Conservation (phyloP, 495 filamentous ascomycete species). For the Pyrenopolyporus hunteri region DNA sequence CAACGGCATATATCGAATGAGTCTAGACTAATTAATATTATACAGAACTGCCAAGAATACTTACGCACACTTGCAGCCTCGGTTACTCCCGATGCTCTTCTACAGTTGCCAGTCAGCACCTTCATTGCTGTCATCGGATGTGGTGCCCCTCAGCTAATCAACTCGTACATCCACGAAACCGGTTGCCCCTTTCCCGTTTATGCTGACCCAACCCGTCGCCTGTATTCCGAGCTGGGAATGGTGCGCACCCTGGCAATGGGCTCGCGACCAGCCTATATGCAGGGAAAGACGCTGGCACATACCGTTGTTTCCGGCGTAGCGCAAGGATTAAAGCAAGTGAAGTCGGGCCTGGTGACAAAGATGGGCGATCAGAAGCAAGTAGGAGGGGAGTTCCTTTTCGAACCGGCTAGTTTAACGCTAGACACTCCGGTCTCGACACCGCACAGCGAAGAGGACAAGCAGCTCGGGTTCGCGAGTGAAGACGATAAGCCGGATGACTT, state of each 20-base stretch:
- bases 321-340: slow-evolving; percentile 62
- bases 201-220: slow-evolving; percentile 70
- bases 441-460: slow-evolving; percentile 32
- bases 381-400: slow-evolving; percentile 86
- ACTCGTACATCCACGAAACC: slow-evolving; percentile 67
- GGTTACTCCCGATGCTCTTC: slow-evolving; percentile 63
- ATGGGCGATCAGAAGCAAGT: slow-evolving; percentile 73
- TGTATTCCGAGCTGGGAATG: slow-evolving; percentile 80
- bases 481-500: slow-evolving; percentile 31
- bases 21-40: slow-evolving; percentile 17
- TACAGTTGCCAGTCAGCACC: slow-evolving; percentile 61
- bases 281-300: slow-evolving; percentile 51
- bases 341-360: slow-evolving; percentile 60
- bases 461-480: slow-evolving; percentile 33
- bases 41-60: slow-evolving; percentile 76
- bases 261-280: slow-evolving; percentile 69
- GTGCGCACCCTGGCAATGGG: slow-evolving; percentile 66
- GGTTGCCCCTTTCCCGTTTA: slow-evolving; percentile 80
- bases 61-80: slow-evolving; percentile 65
- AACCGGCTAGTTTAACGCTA: slow-evolving; percentile 47
- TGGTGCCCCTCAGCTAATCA: slow-evolving; percentile 75
- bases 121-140: slow-evolving; percentile 78
- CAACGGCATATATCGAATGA: slow-evolving; percentile 6
- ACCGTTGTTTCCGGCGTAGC: slow-evolving; percentile 57
- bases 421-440: slow-evolving; percentile 45